Evolutionary conservation across 192 early-diverging fungal species (phyloP).

Genomic region (Coemansia sp.): DNA sequence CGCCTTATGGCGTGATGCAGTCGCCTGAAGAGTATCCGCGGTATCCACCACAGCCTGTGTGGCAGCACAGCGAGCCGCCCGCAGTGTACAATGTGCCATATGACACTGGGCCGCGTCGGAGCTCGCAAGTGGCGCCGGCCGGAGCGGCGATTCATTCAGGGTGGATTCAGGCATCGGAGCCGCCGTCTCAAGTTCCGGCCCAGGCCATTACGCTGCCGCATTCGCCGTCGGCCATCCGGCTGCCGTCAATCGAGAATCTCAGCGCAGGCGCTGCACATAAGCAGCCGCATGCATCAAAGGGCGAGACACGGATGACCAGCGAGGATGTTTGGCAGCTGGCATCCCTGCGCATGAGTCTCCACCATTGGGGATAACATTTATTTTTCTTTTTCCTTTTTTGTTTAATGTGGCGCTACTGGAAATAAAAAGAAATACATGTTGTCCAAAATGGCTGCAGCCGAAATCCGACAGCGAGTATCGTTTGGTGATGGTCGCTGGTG

Average conservation of each 20-base stretch:
- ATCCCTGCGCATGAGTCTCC: slow-evolving; percentile 35
- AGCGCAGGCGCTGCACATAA: slow-evolving; percentile 4
- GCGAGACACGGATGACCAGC: slow-evolving; percentile 36
- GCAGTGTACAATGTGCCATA: slow-evolving; percentile 6
- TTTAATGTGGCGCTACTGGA: no score
- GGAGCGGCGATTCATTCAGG: slow-evolving; percentile 6
- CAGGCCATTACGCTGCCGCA: slow-evolving; percentile 4
- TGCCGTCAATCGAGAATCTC: slow-evolving; percentile 37
- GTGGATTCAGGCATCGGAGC: background rate
- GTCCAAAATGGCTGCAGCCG: no score
- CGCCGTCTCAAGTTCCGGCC: background rate
- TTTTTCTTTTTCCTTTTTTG: background rate
- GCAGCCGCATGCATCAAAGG: background rate
- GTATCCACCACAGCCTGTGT: slow-evolving; percentile 15
- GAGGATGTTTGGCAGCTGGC: slow-evolving; percentile 49
- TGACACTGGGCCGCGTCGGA: slow-evolving; percentile 1
- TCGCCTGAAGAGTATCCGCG: background rate
- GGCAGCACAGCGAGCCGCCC: slow-evolving; percentile 46
- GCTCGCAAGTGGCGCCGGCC: slow-evolving; percentile 1
- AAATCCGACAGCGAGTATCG: no score
- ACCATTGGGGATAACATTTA: slow-evolving; percentile 15
- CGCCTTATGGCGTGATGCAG: background rate
- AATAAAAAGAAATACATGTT: no score
- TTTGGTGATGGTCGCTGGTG: no score
- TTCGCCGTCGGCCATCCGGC: slow-evolving; percentile 13